These are phyloP conservation scores for Coniochaeta hoffmannii DNA, from an alignment of 2,329 filamentous ascomycete species.

Conservation along the genomic window DNA sequence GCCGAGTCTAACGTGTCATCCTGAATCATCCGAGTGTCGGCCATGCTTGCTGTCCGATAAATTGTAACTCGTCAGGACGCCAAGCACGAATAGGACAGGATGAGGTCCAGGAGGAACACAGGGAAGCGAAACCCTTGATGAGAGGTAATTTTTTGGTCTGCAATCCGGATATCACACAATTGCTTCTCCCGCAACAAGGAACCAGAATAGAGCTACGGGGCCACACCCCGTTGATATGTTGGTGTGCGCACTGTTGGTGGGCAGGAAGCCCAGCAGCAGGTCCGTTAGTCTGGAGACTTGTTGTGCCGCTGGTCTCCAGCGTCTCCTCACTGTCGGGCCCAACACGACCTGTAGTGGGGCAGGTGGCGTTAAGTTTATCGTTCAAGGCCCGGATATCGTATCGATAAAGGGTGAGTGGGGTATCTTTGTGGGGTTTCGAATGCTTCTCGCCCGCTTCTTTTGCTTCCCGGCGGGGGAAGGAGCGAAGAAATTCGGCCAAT, in stretches of 20 bases:
- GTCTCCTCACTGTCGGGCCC: background rate
- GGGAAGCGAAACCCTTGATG: background rate
- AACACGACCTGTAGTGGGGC: background rate
- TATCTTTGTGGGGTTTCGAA: background rate
- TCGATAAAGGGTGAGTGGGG: background rate
- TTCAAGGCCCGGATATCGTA: background rate
- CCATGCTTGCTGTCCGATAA: slow-evolving; percentile 10
- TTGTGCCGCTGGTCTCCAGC: background rate
- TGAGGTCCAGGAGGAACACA: background rate
- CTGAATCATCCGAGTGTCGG: slow-evolving; percentile 10
- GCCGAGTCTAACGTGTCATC: slow-evolving; percentile 8
- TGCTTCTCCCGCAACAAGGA: background rate
- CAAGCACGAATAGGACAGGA: background rate
- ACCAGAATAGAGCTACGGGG: background rate
- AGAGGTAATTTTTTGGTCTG: background rate
- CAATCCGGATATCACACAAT: background rate
- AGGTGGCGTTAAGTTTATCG: background rate
- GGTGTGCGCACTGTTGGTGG: background rate
- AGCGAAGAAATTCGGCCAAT: background rate
- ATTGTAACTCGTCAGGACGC: background rate
- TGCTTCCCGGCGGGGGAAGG: background rate
- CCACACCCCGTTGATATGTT: slow-evolving; percentile 1
- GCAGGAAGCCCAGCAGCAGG: background rate
- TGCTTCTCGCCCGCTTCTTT: background rate
- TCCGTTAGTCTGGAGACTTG: background rate